Evolutionary conservation across 2,329 filamentous ascomycete species (phyloP), one percentile per base, ranked within the genome.

Genomic region (Chaetomium sp.): DNA sequence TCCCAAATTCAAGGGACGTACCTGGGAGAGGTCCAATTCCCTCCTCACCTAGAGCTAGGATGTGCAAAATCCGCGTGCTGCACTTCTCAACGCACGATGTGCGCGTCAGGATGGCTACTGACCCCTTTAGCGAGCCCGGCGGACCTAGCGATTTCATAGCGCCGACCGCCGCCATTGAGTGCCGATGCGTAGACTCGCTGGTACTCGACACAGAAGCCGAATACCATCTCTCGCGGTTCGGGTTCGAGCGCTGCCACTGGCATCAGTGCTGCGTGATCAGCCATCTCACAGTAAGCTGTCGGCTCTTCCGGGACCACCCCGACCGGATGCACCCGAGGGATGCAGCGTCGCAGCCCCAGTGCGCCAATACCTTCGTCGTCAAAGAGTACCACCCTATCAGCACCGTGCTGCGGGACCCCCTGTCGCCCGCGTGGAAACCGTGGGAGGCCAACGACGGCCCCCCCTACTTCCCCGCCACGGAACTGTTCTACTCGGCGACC

Each of bases 1-100:
- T 6, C 27, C 3, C 27, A 29, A 29, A 3, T 3, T 29, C 27
- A 29, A 29, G 27, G 27, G 27, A 29, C 3, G 27, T 29, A 29
- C 27, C 27, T 29, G 27, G 27, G 27, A 29, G 27, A 29, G 3
- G 27, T 6, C 27, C 35, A 42, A 47, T n/a, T 16, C n/a, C n/a
- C 19, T 21, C 2, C n/a, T 9, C 19, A 31, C 13, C 50, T 31
- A 27, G 3, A 27, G 3, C 5, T n/a, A 65, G 63, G 9, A 63
- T 63, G 63, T 67, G 65, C 63, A 57, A 47, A 45, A 29, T 65
- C 47, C 63, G 60, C 27, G 9, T 57, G 21, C 3, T 63, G 10
- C 63, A 67, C 54, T 67, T 65, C 60, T 47, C 42, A 0, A 4
- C 8, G 8, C 63, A 63, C 47, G 57, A 60, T 62, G 25, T 38